A percentile compares a stretch with the other conserved stretches of the same genome.
phyloP scores from a whole-genome alignment of 1,284 basidiomycete species.

The Agroathelia rolfsii region DNA sequence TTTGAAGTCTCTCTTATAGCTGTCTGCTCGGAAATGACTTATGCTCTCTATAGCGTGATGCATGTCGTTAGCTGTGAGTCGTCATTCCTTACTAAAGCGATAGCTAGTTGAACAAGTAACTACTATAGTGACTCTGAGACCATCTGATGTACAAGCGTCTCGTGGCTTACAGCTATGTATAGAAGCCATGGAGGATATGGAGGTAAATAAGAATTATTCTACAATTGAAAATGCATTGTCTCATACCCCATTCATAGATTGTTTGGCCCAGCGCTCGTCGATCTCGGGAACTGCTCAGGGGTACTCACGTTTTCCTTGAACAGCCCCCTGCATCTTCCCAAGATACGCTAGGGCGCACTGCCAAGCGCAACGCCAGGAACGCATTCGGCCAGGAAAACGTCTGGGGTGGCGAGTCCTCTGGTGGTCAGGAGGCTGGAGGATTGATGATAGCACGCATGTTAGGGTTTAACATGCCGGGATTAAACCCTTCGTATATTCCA shows the following conservation, averaged over 20 bases:
- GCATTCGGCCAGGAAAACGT: constrained; percentile 50
- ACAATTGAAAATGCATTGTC: constrained; percentile 2
- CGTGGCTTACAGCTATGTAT: constrained; percentile 61
- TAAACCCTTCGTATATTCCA: constrained; percentile 51
- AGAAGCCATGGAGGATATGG: constrained; percentile 60
- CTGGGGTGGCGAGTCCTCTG: constrained; percentile 32
- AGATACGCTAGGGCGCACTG: too few relatives aligned
- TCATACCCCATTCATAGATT: constrained; percentile 21
- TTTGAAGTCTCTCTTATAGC: not conserved
- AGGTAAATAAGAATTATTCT: constrained; percentile 32
- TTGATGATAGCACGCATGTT: constrained; percentile 65
- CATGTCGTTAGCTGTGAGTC: constrained; percentile 65
- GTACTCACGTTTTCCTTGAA: constrained; percentile 50
- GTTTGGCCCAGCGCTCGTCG: constrained; percentile 70
- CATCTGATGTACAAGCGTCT: constrained; percentile 60
- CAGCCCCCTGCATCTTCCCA: constrained; percentile 27
- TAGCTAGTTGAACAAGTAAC: constrained; percentile 4
- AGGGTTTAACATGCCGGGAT: constrained; percentile 48
- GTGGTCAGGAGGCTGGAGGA: constrained; percentile 46
- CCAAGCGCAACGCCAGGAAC: constrained; percentile 54
- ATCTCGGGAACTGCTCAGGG: constrained; percentile 60
- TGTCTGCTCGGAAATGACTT: constrained; percentile 9
- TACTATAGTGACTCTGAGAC: constrained; percentile 50
- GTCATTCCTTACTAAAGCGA: constrained; percentile 6
- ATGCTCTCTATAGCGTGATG: constrained; percentile 54